These are phyloP conservation scores for Knufia fluminis DNA, from an alignment of 2,329 filamentous ascomycete species.

Conservation along the genomic window DNA sequence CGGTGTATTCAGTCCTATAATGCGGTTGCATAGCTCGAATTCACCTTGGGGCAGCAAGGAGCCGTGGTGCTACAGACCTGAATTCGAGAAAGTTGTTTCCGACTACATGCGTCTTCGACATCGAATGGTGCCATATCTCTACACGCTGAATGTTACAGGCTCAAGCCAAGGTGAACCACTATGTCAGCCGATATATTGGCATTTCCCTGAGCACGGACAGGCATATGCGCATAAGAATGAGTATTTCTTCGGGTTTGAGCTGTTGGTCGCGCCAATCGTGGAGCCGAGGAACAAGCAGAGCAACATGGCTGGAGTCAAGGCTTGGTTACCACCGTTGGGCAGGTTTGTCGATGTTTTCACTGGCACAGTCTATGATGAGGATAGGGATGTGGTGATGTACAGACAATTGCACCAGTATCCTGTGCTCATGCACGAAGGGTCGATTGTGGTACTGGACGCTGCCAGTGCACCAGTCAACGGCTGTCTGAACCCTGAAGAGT, in stretches of 20 bases:
- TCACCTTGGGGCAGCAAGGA: constrained; percentile 53
- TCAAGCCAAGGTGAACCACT: constrained; percentile 42
- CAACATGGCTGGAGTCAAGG: constrained; percentile 40
- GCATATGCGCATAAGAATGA: constrained; percentile 51
- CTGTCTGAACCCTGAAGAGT: constrained; percentile 35
- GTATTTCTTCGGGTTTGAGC: constrained; percentile 49
- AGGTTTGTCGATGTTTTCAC: constrained; percentile 51
- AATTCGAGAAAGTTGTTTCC: constrained; percentile 40
- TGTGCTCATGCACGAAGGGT: constrained; percentile 47
- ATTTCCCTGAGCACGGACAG: constrained; percentile 42
- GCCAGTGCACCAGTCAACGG: constrained; percentile 38
- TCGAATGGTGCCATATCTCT: constrained; percentile 51
- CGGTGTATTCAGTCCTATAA: constrained; percentile 52
- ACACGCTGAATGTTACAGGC: constrained; percentile 46
- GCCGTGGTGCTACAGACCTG: constrained; percentile 48
- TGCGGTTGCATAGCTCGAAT: constrained; percentile 52
- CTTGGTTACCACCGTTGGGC: constrained; percentile 47
- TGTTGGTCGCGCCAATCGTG: constrained; percentile 51
- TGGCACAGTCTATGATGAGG: constrained; percentile 49
- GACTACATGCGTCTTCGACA: constrained; percentile 47
- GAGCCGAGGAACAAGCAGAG: constrained; percentile 40
- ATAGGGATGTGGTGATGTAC: constrained; percentile 44
- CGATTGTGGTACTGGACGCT: constrained; percentile 49
- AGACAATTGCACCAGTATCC: constrained; percentile 43
- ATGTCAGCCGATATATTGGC: constrained; percentile 56